Conservation (phyloP, 2,329 filamentous ascomycete species). For the Beauveria rudraprayagi region DNA sequence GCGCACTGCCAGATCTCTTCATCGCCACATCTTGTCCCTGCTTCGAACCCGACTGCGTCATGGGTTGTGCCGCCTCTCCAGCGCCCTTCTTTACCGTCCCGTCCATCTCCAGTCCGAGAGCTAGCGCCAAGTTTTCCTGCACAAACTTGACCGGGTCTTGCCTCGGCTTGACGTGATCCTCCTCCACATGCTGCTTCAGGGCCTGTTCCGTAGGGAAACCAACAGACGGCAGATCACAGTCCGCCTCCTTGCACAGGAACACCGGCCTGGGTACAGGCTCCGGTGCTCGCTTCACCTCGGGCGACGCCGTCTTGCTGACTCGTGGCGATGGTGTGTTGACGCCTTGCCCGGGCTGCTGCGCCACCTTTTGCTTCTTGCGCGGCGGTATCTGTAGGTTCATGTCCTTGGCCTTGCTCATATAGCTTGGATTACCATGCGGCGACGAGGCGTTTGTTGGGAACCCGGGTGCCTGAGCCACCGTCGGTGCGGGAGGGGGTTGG, state of each 20-base stretch:
- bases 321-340: conserved; percentile 40
- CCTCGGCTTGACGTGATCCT: conserved; percentile 50
- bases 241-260: conserved; percentile 43
- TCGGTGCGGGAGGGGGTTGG: conserved; percentile 49
- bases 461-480: conserved; percentile 43
- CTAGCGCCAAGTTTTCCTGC: conserved; percentile 39
- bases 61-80: conserved; percentile 17
- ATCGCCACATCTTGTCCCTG: conserved; percentile 41
- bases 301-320: conserved; percentile 38
- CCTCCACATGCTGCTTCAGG: conserved; percentile 43
- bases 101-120: conserved; percentile 44
- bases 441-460: conserved; percentile 48
- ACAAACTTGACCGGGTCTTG: conserved; percentile 48
- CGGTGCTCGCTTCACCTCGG: conserved; percentile 30
- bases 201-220: conserved; percentile 49
- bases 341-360: conserved; percentile 31
- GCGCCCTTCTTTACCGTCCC: conserved; percentile 32
- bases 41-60: conserved; percentile 37
- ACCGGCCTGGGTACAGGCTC: conserved; percentile 33
- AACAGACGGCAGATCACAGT: conserved; percentile 43
- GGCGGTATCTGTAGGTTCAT: conserved; percentile 50
- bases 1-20: conserved; percentile 41
- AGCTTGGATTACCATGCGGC: conserved; percentile 51
- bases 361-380: conserved; percentile 50
- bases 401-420: conserved; percentile 43